Percentiles rank a stretch among this genome's conserved stretches.
Conservation (phyloP, 2,329 filamentous ascomycete species). For the Bipolaris victoriae region DNA sequence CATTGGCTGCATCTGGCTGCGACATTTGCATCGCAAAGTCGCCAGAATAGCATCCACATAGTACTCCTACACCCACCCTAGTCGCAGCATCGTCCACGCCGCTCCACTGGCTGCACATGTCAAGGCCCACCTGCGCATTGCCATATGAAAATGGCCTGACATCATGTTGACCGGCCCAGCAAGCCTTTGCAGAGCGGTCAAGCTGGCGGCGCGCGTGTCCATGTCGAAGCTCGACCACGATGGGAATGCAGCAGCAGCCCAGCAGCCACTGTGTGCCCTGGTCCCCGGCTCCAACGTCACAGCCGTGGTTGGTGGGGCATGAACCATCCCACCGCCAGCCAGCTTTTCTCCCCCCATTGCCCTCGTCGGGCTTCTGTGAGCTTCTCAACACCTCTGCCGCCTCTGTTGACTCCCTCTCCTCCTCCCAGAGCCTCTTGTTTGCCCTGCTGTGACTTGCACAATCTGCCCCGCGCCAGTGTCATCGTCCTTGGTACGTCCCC, state of each 20-base stretch:
- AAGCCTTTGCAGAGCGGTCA: conserved; percentile 15
- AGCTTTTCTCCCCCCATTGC: conserved; percentile 24
- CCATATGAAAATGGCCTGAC: conserved; percentile 23
- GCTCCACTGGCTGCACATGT: conserved; percentile 6
- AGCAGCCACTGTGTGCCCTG: conserved; percentile 11
- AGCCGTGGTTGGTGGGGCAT: conserved; percentile 19
- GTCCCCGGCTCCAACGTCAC: conserved; percentile 18
- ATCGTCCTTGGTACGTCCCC: conserved; percentile 9
- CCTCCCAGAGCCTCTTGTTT: not conserved
- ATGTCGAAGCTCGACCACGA: conserved; percentile 21
- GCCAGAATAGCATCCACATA: conserved; percentile 6
- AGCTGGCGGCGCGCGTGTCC: conserved; percentile 13
- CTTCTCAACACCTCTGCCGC: conserved; percentile 5
- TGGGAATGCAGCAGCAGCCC: conserved; percentile 20
- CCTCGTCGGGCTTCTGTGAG: conserved; percentile 8
- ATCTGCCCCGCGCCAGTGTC: conserved; percentile 6
- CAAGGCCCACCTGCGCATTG: conserved; percentile 13
- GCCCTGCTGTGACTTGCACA: not conserved
- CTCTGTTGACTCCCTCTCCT: not conserved
- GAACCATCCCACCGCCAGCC: conserved; percentile 20
- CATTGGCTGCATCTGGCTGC: conserved; percentile 2
- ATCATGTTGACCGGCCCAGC: conserved; percentile 25
- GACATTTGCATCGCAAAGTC: not conserved
- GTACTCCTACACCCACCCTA: not conserved
- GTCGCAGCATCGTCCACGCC: not conserved